Percentiles rank a stretch among this genome's conserved stretches.
These are phyloP conservation scores for Fusarium pseudoanthophilum DNA, from an alignment of 2,329 filamentous ascomycete species.

Conservation along the genomic window DNA sequence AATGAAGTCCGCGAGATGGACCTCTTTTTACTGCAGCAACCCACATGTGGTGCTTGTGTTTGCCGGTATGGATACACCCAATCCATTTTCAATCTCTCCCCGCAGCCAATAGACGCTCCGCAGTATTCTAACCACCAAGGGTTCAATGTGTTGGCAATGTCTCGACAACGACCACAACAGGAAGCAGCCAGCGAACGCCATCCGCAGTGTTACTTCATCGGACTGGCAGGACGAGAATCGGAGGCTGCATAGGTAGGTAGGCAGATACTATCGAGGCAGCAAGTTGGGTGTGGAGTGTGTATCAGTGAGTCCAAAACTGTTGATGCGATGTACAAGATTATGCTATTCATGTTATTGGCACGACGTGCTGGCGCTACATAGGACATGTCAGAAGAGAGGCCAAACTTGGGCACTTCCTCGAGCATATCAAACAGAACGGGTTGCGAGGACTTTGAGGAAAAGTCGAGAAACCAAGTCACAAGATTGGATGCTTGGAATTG, in stretches of 20 bases:
- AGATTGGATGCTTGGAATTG: neutral
- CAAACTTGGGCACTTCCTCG: neutral
- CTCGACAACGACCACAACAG: conserved; percentile 17
- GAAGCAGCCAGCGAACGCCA: conserved; percentile 17
- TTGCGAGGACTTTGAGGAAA: neutral
- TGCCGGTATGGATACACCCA: conserved; percentile 3
- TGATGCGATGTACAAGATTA: neutral
- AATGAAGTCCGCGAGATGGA: conserved; percentile 13
- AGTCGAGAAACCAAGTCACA: neutral
- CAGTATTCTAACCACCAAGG: conserved; percentile 5
- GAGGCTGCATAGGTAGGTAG: neutral
- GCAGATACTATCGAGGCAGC: neutral
- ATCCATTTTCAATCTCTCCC: neutral
- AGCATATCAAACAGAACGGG: neutral
- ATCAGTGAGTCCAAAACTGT: neutral
- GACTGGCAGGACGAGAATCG: conserved; percentile 6
- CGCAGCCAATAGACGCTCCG: conserved; percentile 3
- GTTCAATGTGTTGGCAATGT: conserved; percentile 32
- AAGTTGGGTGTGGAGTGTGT: neutral
- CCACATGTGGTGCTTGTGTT: conserved; percentile 36
- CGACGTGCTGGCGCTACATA: neutral
- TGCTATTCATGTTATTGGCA: conserved; percentile 1
- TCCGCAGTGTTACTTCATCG: conserved; percentile 19
- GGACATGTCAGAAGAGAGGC: neutral
- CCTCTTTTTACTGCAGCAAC: conserved; percentile 18